Base-by-base conservation (phyloP, 352 stramenopile genomes). In the Phytopythium delawarense region DNA sequence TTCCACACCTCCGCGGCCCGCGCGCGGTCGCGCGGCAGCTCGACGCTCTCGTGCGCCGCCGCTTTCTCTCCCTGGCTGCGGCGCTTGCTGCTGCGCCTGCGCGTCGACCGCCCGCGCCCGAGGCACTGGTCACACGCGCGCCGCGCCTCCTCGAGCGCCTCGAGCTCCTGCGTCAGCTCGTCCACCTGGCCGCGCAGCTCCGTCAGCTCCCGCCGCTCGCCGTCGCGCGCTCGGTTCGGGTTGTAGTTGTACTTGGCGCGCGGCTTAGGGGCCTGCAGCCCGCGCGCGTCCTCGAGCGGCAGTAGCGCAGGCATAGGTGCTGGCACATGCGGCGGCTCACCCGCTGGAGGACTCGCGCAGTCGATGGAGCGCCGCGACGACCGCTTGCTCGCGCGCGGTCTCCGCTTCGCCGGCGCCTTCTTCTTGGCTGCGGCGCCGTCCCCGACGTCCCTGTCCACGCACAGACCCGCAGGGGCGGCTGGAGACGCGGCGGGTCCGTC, bases 111-210 rank as follows among this genome's bases (percentile, higher is more conserved):
- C 9, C 18, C 6, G 4, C 32, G 30, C 5, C 23, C 32, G 28
- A 9, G 32, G 39, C 20, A 15, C 20, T 52, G 2, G 0, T 57
- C 11, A 9, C 34, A 50, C 23, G 42, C 7, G 3, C 48, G 21
- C 23, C 57, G 51, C 16, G 51, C 67, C 23, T 63, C 45, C 46
- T 71, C 48, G 28, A 82, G 30, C 34, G 50, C 62, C 1, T 61
- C 59, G 20, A 80, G 69, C 45, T 82, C 53, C 60, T 68, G 44
- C 40, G 77, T 67, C 58, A 82, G 72, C 51, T 76, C 66, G 40
- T 65, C 60, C 11, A 73, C 74, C 37, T 76, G 75, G 7, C 72
- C 66, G n/a, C 67, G 61, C 42, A 82, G 61, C 49, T 80, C 76
- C 18, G 72, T n/a, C 2, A 82, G 69, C 48, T 82, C 74, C 35